A percentile compares a stretch with the other conserved stretches of the same genome.
phyloP scores from a whole-genome alignment of 306 rosid species.

The Mimosa pudica region DNA sequence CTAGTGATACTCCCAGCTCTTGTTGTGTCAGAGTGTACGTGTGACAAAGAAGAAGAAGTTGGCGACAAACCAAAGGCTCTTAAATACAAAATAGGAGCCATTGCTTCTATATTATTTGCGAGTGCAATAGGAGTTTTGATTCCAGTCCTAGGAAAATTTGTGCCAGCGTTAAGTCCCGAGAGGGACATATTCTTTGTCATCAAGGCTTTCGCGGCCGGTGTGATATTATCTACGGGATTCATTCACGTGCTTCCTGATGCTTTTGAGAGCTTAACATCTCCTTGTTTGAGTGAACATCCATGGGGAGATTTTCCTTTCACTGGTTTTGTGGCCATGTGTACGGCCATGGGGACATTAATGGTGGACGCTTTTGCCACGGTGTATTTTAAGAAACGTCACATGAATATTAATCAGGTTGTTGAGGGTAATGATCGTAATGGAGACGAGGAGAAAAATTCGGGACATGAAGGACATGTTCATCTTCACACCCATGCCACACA shows the following conservation, averaged over 20 bases:
- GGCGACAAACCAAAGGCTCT: constrained; percentile 41
- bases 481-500: too few relatives aligned
- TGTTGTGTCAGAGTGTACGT: constrained; percentile 20
- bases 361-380: background rate
- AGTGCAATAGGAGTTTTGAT: constrained; percentile 64
- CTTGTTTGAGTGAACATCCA: background rate
- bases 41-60: constrained; percentile 21
- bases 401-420: background rate
- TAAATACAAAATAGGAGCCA: constrained; percentile 52
- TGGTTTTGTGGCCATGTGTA: background rate
- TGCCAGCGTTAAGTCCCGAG: constrained; percentile 32
- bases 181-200: background rate
- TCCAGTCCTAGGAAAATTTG: constrained; percentile 57
- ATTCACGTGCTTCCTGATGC: background rate
- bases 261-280: background rate
- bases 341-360: background rate
- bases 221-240: background rate
- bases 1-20: constrained; percentile 14
- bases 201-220: background rate
- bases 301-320: background rate
- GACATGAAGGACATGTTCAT: background rate
- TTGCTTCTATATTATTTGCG: constrained; percentile 49
- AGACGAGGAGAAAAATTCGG: background rate
- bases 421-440: background rate
- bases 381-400: background rate